Percentiles rank a stretch among this genome's conserved stretches.
phyloP scores from a whole-genome alignment of 2,329 filamentous ascomycete genomes.

The Triangularia verruculosa region DNA sequence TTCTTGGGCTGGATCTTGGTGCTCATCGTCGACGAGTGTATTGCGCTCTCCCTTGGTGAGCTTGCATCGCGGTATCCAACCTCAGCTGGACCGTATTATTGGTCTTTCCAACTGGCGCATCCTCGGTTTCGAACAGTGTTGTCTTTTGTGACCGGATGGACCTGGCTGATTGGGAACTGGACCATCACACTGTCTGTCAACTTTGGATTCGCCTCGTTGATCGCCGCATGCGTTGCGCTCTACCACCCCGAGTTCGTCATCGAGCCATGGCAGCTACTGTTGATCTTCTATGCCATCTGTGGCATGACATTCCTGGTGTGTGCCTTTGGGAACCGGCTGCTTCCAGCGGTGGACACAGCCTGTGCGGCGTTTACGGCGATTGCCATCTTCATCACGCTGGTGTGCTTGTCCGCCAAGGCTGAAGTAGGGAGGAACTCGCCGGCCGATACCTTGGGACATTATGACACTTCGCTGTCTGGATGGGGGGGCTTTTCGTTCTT shows the following conservation, averaged over 20 bases:
- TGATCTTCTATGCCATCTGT: conserved; percentile 61
- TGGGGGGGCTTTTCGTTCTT: conserved; percentile 61
- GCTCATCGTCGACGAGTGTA: conserved; percentile 50
- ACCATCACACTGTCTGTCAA: conserved; percentile 53
- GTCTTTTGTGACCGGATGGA: conserved; percentile 53
- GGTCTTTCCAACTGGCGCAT: conserved; percentile 49
- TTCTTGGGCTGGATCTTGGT: conserved; percentile 57
- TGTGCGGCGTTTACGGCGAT: conserved; percentile 55
- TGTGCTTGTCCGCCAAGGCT: conserved; percentile 54
- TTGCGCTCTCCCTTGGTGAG: conserved; percentile 50
- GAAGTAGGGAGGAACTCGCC: conserved; percentile 51
- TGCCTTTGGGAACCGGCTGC: conserved; percentile 53
- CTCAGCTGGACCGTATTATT: conserved; percentile 52
- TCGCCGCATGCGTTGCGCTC: conserved; percentile 50
- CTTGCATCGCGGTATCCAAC: conserved; percentile 51
- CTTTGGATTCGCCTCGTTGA: conserved; percentile 53
- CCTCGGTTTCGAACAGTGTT: conserved; percentile 42
- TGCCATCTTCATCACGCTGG: conserved; percentile 55
- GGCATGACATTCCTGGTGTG: conserved; percentile 54
- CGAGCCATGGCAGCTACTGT: conserved; percentile 55
- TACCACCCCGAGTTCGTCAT: conserved; percentile 52
- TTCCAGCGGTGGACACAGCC: conserved; percentile 58
- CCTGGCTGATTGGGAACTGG: conserved; percentile 52
- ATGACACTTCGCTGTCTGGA: conserved; percentile 53
- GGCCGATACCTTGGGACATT: conserved; percentile 52